Evolutionary conservation across 345 rosid species (phyloP).

Genomic region (Euphorbia pulcherrima): DNA sequence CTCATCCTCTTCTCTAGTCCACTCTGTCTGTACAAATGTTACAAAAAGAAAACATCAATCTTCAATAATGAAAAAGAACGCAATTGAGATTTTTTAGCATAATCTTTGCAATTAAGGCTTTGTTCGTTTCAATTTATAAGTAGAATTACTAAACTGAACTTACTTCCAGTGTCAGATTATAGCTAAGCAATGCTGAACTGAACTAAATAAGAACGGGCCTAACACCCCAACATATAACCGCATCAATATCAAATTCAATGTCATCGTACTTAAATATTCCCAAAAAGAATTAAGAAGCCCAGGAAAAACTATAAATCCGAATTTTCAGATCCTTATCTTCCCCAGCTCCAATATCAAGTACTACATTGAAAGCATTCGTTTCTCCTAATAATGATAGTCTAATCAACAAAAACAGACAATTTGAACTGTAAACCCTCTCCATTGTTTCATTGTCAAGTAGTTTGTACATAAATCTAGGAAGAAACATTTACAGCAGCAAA

Average conservation of each 20-base stretch:
- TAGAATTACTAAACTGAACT: no score
- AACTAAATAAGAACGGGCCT: no score
- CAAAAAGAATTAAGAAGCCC: neutral
- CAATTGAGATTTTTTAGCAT: no score
- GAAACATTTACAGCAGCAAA: neutral
- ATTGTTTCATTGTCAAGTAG: neutral
- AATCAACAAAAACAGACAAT: neutral
- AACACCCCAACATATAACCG: neutral
- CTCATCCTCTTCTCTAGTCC: constrained; percentile 99
- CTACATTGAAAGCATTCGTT: neutral
- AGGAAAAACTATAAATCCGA: neutral
- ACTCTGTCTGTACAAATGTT: constrained; percentile 66
- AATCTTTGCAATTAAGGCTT: no score
- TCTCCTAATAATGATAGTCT: neutral
- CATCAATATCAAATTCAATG: neutral
- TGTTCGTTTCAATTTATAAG: no score
- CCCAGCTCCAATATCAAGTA: no score
- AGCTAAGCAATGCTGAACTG: no score
- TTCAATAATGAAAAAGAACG: neutral
- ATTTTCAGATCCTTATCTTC: no score
- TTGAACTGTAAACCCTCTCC: no score
- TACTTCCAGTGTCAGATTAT: no score
- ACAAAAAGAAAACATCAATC: neutral
- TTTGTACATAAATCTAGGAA: neutral
- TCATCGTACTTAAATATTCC: neutral